Base-by-base conservation (phyloP, 2,329 filamentous ascomycete genomes). In the Ophiostoma sp. region DNA sequence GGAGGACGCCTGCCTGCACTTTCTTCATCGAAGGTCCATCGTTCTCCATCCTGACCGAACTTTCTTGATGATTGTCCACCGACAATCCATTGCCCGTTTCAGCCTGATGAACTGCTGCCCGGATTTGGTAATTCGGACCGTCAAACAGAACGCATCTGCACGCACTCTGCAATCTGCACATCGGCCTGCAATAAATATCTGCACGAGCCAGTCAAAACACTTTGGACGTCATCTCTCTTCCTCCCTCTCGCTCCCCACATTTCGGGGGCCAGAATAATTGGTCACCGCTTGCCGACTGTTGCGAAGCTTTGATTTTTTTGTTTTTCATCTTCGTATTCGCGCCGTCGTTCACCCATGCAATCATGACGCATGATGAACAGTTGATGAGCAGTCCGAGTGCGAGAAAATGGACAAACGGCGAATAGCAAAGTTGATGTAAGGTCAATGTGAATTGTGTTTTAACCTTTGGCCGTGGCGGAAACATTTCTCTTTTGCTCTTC, bases 91-190 rank as follows among this genome's bases (percentile, higher is more conserved):
- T 15, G 33, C 59, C 19, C 36, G 59, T 64, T 64, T 64, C 59
- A 64, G 59, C 59, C 33, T 42, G 59, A 42, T 64, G 59, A 64
- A 25, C 33, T 64, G 59, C 61, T 66, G 36, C 36, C 61, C 22
- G 36, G 22, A 66, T 42, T 42, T 42, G 61, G 36, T 2, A 25
- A 45, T 22, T 45, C 45, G 11, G 36, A 28, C 22, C 36, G 36
- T 42, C 31, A 12, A 25, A 22, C n/a, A 22, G 6, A 52, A 48
- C 12, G 11, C 15, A 8, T 61, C 31, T 61, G n/a, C 31, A 25
- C 19, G n/a, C 19, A 3, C 22, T 52, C n/a, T 45, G 39, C 39
- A 12, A 2, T 42, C 59, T 64, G n/a, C 31, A 15, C n/a, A 3
- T n/a, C n/a, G 4, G 33, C 22, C 42, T 3, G 33, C 33, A 8